These are phyloP conservation scores for Panaeolus cyanescens DNA, from an alignment of 768 basidiomycete genomes.

Conservation along the genomic window DNA sequence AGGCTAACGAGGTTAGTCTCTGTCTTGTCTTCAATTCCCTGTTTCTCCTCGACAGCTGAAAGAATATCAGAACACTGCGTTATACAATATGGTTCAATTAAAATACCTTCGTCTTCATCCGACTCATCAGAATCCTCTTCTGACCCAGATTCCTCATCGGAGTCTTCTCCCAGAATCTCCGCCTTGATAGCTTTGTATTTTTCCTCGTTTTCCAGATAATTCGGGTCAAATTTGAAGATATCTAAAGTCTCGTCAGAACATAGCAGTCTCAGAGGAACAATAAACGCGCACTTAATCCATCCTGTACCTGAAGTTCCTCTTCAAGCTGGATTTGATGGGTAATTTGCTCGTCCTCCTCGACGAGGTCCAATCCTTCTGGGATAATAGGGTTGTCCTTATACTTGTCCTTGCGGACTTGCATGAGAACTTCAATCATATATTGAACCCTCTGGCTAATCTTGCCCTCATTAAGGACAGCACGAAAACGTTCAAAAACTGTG, in stretches of 20 bases:
- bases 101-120: conserved; percentile 47
- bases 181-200: conserved; percentile 89
- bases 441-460: conserved; percentile 94
- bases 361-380: conserved; percentile 92
- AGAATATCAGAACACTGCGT: background rate
- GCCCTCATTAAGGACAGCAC: conserved; percentile 94
- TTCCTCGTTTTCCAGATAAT: conserved; percentile 89
- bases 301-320: conserved; percentile 92
- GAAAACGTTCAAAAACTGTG: conserved; percentile 95
- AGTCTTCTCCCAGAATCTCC: conserved; percentile 92
- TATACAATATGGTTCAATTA: background rate
- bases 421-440: conserved; percentile 99
- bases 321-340: conserved; percentile 93
- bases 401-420: conserved; percentile 99
- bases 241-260: conserved; percentile 46
- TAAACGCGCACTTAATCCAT: conserved; percentile 81
- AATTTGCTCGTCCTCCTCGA: conserved; percentile 98
- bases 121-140: conserved; percentile 69
- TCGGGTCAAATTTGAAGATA: conserved; percentile 92
- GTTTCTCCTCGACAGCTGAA: conserved; percentile 71
- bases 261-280: background rate
- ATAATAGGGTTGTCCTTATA: conserved; percentile 98
- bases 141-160: conserved; percentile 66
- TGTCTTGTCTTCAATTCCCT: conserved; percentile 92
- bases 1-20: conserved; percentile 96